phyloP scores from a whole-genome alignment of 306 rosid species.

The Citrullus colocynthis region DNA sequence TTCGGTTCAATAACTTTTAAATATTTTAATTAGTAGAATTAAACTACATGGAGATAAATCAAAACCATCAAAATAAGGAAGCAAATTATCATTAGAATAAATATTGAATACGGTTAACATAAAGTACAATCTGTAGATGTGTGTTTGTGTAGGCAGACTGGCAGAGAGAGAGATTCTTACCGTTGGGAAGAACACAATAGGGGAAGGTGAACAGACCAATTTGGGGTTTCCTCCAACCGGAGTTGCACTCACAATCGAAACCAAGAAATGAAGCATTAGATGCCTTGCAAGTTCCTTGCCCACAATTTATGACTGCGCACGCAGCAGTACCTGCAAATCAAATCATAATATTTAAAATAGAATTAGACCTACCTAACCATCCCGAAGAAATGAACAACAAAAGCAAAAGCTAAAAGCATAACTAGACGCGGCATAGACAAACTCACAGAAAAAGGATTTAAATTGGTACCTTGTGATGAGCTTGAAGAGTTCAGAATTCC shows the following conservation, averaged over 20 bases:
- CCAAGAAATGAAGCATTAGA: constrained; percentile 20
- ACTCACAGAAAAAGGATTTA: not conserved
- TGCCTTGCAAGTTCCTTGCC: constrained; percentile 27
- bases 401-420: not conserved
- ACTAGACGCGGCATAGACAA: not conserved
- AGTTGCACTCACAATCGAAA: constrained; percentile 24
- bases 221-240: constrained; percentile 18
- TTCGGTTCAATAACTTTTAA: not conserved
- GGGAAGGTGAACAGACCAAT: constrained; percentile 17
- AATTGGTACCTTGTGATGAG: constrained; percentile 8
- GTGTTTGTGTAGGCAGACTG: too few species aligned
- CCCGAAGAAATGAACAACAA: not conserved
- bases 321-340: not conserved
- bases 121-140: not conserved
- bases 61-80: not conserved
- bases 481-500: not conserved
- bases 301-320: constrained; percentile 19
- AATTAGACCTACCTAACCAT: not conserved
- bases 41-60: not conserved
- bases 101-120: not conserved
- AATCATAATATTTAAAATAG: not conserved
- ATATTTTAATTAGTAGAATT: not conserved
- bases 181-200: constrained; percentile 22
- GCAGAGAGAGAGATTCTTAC: constrained; percentile 12
- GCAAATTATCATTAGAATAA: not conserved